Percentiles rank a stretch among this genome's conserved stretches.
Evolutionary conservation across 306 rosid species (phyloP).

Genomic region (Argentina anserina): DNA sequence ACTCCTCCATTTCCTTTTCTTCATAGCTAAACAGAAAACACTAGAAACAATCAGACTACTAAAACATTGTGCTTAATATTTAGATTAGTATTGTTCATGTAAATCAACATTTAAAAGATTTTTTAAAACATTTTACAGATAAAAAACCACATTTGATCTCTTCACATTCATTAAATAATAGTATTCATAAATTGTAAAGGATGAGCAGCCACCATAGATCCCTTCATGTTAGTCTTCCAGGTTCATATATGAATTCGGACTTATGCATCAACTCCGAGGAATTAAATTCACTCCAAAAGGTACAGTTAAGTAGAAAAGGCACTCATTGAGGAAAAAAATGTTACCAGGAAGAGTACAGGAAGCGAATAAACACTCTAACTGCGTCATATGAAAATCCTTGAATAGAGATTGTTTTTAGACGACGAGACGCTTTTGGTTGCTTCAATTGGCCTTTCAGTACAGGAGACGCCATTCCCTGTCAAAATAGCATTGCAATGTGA

Average conservation of each 20-base stretch:
- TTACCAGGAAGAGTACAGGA: conserved; percentile 71
- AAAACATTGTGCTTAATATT: not conserved
- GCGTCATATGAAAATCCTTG: conserved; percentile 68
- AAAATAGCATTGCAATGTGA: conserved; percentile 2
- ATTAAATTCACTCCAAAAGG: conserved; percentile 5
- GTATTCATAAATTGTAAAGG: not conserved
- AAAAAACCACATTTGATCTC: not conserved
- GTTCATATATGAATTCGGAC: conserved; percentile 1
- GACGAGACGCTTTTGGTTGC: conserved; percentile 29
- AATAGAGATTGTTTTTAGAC: conserved; percentile 46
- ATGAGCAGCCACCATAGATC: not conserved
- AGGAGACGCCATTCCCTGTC: conserved; percentile 78
- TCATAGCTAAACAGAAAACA: conserved; percentile 47
- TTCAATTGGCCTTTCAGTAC: conserved; percentile 57
- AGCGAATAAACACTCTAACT: conserved; percentile 75
- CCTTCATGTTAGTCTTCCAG: not conserved
- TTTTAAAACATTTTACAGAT: too few relatives aligned
- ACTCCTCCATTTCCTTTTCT: conserved; percentile 66
- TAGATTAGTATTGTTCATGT: not conserved
- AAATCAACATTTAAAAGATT: not conserved
- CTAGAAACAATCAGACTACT: conserved; percentile 3
- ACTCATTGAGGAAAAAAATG: not conserved
- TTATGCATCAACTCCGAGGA: not conserved
- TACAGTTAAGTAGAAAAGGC: conserved; percentile 1
- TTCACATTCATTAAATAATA: not conserved